Conservation (phyloP, 1,139 yeast genomes). For the Saccharomycopsis hybrid region DNA sequence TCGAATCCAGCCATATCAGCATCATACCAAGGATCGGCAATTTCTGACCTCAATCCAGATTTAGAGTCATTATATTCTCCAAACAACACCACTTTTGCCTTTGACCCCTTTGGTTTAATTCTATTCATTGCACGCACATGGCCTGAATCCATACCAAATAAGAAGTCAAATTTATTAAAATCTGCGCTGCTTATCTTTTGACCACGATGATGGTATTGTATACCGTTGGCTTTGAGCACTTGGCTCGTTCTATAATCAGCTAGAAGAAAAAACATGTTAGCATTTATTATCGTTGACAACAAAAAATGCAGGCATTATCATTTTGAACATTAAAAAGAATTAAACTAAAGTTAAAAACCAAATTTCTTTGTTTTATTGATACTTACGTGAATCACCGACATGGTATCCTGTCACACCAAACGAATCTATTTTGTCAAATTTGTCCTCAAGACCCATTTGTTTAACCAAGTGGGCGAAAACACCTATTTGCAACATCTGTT, state of each 20-base stretch:
- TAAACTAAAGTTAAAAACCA: too few species aligned
- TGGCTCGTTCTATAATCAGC: constrained; percentile 67
- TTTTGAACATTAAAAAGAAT: too few species aligned
- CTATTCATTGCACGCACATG: constrained; percentile 55
- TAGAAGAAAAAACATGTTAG: too few species aligned
- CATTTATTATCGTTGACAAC: too few species aligned
- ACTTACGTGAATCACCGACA: constrained; percentile 53
- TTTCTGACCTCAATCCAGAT: constrained; percentile 8
- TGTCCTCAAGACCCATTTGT: constrained; percentile 35
- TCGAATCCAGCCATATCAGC: constrained; percentile 13
- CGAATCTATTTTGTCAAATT: constrained; percentile 61
- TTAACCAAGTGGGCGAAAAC: constrained; percentile 65
- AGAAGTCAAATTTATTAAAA: constrained; percentile 68
- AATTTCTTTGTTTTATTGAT: too few species aligned
- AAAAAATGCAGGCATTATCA: too few species aligned
- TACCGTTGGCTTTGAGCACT: constrained; percentile 66
- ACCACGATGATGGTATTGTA: constrained; percentile 68
- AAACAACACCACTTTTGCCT: constrained; percentile 53
- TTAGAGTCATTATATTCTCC: constrained; percentile 47
- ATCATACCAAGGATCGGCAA: constrained; percentile 17
- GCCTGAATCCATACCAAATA: constrained; percentile 78
- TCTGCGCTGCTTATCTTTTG: constrained; percentile 60
- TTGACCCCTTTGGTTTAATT: constrained; percentile 50
- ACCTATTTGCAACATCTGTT: too few species aligned
- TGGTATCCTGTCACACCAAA: constrained; percentile 89